Evolutionary conservation across 2,329 filamentous ascomycete species (phyloP).

Genomic region (Trichoderma sp.): DNA sequence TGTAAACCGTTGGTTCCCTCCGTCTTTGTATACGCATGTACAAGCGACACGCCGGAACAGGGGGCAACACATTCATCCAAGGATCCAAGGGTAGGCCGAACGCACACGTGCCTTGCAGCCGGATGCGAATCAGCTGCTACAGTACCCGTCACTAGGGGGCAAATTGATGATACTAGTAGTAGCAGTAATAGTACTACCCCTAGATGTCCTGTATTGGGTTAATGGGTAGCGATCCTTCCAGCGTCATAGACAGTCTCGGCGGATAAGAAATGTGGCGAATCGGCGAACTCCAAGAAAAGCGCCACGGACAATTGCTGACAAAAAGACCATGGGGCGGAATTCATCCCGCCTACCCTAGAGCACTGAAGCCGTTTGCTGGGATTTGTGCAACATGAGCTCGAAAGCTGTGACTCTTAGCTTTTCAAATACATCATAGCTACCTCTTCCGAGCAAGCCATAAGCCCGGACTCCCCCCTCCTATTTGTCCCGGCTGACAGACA

Average conservation of each 20-base stretch:
- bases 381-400: background rate
- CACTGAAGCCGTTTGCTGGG: background rate
- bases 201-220: background rate
- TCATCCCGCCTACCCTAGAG: background rate
- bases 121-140: background rate
- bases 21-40: background rate
- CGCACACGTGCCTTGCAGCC: background rate
- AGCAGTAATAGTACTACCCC: too few species aligned
- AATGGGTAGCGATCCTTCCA: background rate
- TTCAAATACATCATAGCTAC: background rate
- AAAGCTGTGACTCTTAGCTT: background rate
- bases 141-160: background rate
- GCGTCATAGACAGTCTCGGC: background rate
- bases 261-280: constrained; percentile 1
- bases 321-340: background rate
- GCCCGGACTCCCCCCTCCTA: background rate
- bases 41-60: background rate
- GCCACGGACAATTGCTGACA: constrained; percentile 3
- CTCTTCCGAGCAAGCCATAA: background rate
- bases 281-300: background rate
- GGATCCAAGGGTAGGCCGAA: background rate
- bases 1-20: background rate
- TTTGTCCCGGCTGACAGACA: background rate
- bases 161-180: background rate
- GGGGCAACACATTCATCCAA: background rate